Base-by-base conservation (phyloP, 768 basidiomycete species). In the Leccinum broughii region DNA sequence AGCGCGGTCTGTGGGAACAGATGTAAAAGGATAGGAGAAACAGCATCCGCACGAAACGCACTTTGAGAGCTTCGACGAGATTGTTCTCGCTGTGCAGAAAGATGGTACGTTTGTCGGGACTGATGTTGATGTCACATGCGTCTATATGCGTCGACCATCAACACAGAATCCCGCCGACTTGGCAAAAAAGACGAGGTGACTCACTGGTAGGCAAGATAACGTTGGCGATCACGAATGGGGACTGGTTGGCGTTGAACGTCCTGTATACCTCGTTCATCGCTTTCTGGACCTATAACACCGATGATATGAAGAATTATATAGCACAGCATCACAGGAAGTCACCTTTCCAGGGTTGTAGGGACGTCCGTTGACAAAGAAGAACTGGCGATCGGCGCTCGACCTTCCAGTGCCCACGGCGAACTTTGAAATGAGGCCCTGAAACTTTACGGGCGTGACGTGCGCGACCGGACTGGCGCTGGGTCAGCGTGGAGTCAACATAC, bases 41-140 rank as follows among this genome's bases (percentile, higher is more conserved):
- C 46, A 9, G 3, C 4, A 2, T 13, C 8, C 28, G 0, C 6
- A 24, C 1, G 14, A 20, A 35, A 57, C 70, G 14, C 56, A 93
- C 93, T 78, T 92, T 95, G 44, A 98, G 80, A 0, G 87, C 85
- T 3, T 83, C 75, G 1, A 98, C 80, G 17, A 99, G 75, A 61
- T 89, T 89, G 11, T 79, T 80, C 72, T 99, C 96, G 70, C 88
- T 88, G 66, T 98, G 94, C 11, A 99, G 68, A 54, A 97, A 87
- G 39, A 98, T 90, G 0, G 93, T 95, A n/a, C 96, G 83, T 70
- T 98, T 99, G 77, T 98, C 97, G 0, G 97, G 96, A 62, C 88
- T 92, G 60, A 98, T 91, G 62, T 99, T 99, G 68, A 99, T 86
- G 69, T 99, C 97, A 67, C 86, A 92, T 0, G 85, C 78, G 58